These are phyloP conservation scores for Cicer pinnatifidum DNA, from an alignment of 306 rosid species.

Conservation along the genomic window DNA sequence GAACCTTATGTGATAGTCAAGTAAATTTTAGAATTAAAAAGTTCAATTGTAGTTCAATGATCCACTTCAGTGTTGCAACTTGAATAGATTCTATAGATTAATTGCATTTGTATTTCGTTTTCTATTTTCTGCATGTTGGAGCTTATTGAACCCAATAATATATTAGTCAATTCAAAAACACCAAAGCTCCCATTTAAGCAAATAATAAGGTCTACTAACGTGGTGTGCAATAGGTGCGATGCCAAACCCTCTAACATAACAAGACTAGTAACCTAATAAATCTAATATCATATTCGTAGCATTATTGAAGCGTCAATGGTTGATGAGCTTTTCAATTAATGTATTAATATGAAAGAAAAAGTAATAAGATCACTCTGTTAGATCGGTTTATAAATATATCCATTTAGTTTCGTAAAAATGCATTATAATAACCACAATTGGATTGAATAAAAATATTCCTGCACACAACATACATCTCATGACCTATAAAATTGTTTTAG, in stretches of 20 bases:
- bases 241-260: not conserved
- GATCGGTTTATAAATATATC: slow-evolving; percentile 10
- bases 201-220: slow-evolving; percentile 11
- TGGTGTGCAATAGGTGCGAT: slow-evolving; percentile 6
- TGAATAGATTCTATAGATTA: not conserved
- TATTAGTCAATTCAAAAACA: not conserved
- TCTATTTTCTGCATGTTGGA: not conserved
- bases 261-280: slow-evolving; percentile 6
- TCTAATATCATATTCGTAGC: slow-evolving; percentile 9
- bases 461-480: slow-evolving; percentile 8
- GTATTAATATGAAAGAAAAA: not conserved
- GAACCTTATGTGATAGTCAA: slow-evolving; percentile 2
- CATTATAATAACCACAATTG: slow-evolving; percentile 11
- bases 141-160: not conserved
- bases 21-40: not conserved
- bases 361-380: not conserved
- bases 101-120: not conserved
- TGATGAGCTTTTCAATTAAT: not conserved
- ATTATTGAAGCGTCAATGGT: not conserved
- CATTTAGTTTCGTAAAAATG: slow-evolving; percentile 19
- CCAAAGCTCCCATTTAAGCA: not conserved
- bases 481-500: slow-evolving; percentile 6
- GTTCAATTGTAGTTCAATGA: not conserved
- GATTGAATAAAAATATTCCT: slow-evolving; percentile 24
- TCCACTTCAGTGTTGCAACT: not conserved